Conservation (phyloP, 2,329 filamentous ascomycete genomes). For the Penicillium carneum region DNA sequence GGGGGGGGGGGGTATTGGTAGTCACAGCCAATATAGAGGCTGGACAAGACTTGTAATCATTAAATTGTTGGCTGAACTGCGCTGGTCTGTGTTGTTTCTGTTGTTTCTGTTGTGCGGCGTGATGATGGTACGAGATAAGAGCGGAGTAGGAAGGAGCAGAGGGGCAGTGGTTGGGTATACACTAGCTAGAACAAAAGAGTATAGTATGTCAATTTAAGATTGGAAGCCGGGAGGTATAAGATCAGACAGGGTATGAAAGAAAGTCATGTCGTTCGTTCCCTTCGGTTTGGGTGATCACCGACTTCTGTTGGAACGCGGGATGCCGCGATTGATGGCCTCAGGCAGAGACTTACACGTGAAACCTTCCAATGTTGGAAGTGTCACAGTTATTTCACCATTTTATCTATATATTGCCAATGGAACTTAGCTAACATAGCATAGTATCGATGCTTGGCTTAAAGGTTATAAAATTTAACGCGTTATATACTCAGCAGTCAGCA, state of each 20-base stretch:
- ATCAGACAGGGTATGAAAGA: not conserved
- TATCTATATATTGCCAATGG: not conserved
- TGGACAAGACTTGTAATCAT: not conserved
- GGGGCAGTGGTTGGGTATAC: not conserved
- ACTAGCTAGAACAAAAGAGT: not conserved
- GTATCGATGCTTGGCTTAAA: no score
- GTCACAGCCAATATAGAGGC: not conserved
- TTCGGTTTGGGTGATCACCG: not conserved
- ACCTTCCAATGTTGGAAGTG: not conserved
- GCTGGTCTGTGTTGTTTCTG: not conserved
- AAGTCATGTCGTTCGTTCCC: not conserved
- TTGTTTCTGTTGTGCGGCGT: not conserved
- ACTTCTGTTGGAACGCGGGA: constrained; percentile 14
- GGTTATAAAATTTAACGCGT: not conserved
- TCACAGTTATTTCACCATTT: not conserved
- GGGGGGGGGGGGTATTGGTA: no score
- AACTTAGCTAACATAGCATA: no score
- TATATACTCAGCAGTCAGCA: no score
- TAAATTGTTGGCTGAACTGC: not conserved
- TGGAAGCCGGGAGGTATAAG: not conserved
- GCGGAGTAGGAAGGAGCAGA: not conserved
- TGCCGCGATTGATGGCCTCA: constrained; percentile 8
- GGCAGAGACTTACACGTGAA: not conserved
- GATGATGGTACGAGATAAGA: not conserved
- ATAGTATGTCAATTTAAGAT: not conserved